Conservation (phyloP, 495 filamentous ascomycete species). For the Xylaria scruposa region DNA sequence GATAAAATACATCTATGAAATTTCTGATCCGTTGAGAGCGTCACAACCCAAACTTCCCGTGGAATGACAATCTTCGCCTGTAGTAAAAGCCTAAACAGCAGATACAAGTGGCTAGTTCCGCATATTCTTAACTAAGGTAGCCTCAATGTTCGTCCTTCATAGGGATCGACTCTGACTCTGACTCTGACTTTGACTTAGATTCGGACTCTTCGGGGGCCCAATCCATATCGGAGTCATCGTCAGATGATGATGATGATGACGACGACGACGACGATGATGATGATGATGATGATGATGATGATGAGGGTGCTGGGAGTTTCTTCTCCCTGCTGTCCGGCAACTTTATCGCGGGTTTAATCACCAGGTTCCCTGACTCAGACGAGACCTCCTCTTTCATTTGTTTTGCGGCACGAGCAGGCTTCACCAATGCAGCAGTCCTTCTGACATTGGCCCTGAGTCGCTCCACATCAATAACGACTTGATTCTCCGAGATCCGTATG, state of each 20-base stretch:
- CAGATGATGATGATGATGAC: too few relatives aligned
- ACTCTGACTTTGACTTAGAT: too few relatives aligned
- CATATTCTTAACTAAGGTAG: not conserved
- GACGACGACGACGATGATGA: too few relatives aligned
- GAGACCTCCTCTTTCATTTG: not conserved
- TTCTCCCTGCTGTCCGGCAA: not conserved
- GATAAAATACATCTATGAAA: not conserved
- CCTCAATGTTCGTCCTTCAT: not conserved
- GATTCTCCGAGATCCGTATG: not conserved
- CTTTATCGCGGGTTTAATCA: not conserved
- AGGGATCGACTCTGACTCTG: not conserved
- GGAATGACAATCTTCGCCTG: not conserved
- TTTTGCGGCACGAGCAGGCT: not conserved
- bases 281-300: too few relatives aligned
- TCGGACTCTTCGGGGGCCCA: not conserved
- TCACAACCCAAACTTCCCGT: not conserved
- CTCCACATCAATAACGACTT: not conserved
- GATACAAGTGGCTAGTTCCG: not conserved
- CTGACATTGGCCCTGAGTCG: not conserved
- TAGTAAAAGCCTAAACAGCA: not conserved
- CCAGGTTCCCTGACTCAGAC: too few relatives aligned
- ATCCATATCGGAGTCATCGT: not conserved
- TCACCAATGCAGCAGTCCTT: not conserved
- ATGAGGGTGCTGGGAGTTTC: not conserved
- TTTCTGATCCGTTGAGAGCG: not conserved